Evolutionary conservation across 176 grass and related monocot species (phyloP).

Genomic region (Zoysia pacifica): DNA sequence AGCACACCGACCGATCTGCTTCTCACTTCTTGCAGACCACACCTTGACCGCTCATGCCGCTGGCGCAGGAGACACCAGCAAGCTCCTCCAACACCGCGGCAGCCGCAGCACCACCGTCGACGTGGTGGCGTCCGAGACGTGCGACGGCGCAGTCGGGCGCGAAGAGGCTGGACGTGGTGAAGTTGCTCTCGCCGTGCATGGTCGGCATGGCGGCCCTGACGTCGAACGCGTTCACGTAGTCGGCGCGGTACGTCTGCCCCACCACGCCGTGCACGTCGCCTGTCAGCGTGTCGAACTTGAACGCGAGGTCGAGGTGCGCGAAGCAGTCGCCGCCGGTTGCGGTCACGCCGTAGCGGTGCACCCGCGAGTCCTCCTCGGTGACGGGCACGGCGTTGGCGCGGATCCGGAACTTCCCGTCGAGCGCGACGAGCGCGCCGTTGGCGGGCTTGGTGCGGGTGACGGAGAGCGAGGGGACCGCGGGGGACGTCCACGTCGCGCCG

Average conservation of each 20-base stretch:
- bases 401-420: slow-evolving; percentile 45
- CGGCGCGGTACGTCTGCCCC: slow-evolving; percentile 59
- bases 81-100: slow-evolving; percentile 15
- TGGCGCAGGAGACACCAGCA: not conserved
- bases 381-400: slow-evolving; percentile 52
- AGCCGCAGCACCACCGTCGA: not conserved
- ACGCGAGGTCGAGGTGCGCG: slow-evolving; percentile 57
- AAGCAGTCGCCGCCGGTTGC: slow-evolving; percentile 39
- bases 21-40: slow-evolving; percentile 40
- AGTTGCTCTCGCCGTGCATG: slow-evolving; percentile 53
- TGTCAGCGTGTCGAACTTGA: slow-evolving; percentile 59
- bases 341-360: slow-evolving; percentile 46
- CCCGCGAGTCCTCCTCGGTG: slow-evolving; percentile 56
- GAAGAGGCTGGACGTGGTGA: slow-evolving; percentile 43
- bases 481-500: slow-evolving; percentile 22
- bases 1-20: no score
- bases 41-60: not conserved
- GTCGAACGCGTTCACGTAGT: slow-evolving; percentile 46
- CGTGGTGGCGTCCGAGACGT: not conserved
- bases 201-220: slow-evolving; percentile 51
- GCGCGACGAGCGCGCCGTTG: slow-evolving; percentile 41
- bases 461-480: slow-evolving; percentile 19
- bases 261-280: slow-evolving; percentile 54
- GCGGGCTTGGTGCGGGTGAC: slow-evolving; percentile 42
- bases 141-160: slow-evolving; percentile 47